A percentile compares a stretch with the other conserved stretches of the same genome.
Conservation (phyloP, 2,329 filamentous ascomycete species). For the Truncatella angustata region DNA sequence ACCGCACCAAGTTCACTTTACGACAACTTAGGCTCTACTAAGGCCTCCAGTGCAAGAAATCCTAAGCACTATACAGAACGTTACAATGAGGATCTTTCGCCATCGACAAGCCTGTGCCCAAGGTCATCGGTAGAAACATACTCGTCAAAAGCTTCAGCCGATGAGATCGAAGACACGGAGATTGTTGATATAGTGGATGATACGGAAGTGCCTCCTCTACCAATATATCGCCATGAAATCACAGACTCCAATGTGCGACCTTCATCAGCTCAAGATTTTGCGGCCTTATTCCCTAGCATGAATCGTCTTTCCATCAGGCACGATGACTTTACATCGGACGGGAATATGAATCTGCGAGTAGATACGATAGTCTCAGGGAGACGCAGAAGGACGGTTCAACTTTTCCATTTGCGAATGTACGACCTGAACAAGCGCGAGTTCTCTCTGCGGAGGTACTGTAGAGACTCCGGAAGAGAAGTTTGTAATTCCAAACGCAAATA, state of each 20-base stretch:
- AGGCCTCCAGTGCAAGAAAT: constrained; percentile 24
- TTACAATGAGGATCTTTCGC: constrained; percentile 35
- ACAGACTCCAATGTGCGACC: constrained; percentile 67
- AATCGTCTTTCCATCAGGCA: constrained; percentile 80
- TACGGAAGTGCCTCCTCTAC: constrained; percentile 50
- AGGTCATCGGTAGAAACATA: constrained; percentile 75
- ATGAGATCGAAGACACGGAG: constrained; percentile 46
- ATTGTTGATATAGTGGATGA: constrained; percentile 32
- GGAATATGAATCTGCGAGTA: constrained; percentile 93
- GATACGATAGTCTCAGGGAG: constrained; percentile 71
- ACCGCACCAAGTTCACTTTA: constrained; percentile 47
- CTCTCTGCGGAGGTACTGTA: constrained; percentile 85
- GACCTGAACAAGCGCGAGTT: constrained; percentile 84
- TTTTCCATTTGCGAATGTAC: constrained; percentile 95
- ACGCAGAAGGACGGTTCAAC: constrained; percentile 66
- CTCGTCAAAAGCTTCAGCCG: constrained; percentile 65
- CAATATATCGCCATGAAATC: constrained; percentile 59
- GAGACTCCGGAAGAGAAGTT: constrained; percentile 89
- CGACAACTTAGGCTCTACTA: constrained; percentile 38
- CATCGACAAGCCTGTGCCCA: constrained; percentile 41
- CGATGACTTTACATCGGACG: constrained; percentile 85
- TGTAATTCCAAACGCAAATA: constrained; percentile 79
- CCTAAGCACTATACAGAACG: constrained; percentile 17
- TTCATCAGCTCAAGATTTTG: constrained; percentile 80
- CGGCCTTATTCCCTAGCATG: constrained; percentile 80